A percentile compares a stretch with the other conserved stretches of the same genome.
Conservation (phyloP, 2,329 filamentous ascomycete species). For the Colletotrichum cordylinicola region DNA sequence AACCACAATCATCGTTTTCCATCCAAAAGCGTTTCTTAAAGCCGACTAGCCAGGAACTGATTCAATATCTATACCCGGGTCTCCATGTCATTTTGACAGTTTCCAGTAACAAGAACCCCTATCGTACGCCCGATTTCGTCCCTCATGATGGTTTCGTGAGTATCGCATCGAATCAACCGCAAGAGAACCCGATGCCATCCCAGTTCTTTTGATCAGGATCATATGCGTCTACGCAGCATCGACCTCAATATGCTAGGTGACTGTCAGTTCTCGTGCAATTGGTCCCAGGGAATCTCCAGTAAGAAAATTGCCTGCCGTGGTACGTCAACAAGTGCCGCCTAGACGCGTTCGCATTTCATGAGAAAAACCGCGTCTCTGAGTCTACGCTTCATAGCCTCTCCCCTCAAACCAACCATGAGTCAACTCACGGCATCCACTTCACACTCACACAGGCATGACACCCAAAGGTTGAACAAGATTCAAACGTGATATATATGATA, state of each 20-base stretch:
- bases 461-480: background rate
- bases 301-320: too few species aligned
- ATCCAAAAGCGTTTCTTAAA: background rate
- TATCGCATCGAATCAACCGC: background rate
- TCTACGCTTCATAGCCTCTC: background rate
- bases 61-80: background rate
- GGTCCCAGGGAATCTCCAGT: too few species aligned
- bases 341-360: background rate
- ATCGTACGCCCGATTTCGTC: background rate
- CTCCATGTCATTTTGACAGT: background rate
- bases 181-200: fast-evolving
- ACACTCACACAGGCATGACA: background rate
- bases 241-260: background rate
- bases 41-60: fast-evolving
- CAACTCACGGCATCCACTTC: fast-evolving
- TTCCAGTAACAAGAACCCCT: background rate
- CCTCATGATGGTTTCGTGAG: fast-evolving
- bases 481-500: background rate
- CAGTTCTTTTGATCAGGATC: fast-evolving
- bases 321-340: background rate
- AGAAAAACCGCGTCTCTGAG: background rate
- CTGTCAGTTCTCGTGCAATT: too few species aligned
- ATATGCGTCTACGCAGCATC: background rate
- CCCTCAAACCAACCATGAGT: background rate
- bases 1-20: background rate